Conservation (phyloP, 371 early-diverging fungal species). For the Encephalitozoon hellem region DNA sequence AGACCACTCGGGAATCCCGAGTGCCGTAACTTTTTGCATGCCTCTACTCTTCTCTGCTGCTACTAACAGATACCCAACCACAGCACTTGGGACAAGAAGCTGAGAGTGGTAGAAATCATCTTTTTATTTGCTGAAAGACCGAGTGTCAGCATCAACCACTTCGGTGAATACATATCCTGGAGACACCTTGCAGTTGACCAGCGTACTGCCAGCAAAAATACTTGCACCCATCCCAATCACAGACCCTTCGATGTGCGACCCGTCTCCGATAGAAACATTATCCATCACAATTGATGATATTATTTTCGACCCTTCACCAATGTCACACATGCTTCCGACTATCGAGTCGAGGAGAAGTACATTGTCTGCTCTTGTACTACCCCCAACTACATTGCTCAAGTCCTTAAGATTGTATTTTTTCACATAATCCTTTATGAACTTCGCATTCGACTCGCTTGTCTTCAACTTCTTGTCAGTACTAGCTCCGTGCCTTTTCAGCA, state of each 20-base stretch:
- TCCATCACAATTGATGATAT: slow-evolving; percentile 30
- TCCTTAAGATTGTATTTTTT: slow-evolving; percentile 28
- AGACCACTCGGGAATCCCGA: slow-evolving; percentile 33
- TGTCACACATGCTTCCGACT: slow-evolving; percentile 21
- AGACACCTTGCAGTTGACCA: slow-evolving; percentile 31
- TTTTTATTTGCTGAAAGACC: background rate
- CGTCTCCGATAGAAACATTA: slow-evolving; percentile 16
- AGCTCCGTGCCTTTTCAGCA: background rate
- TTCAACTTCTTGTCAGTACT: background rate
- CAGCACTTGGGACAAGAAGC: too few relatives aligned
- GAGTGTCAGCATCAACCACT: background rate
- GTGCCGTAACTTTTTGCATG: slow-evolving; percentile 28
- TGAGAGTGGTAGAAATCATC: background rate
- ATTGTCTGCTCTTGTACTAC: background rate
- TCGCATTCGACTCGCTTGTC: background rate
- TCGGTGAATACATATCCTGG: slow-evolving; percentile 10
- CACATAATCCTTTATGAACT: slow-evolving; percentile 12
- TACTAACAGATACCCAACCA: too few relatives aligned
- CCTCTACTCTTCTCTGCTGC: too few relatives aligned
- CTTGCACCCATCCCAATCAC: slow-evolving; percentile 24
- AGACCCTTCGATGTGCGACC: slow-evolving; percentile 14
- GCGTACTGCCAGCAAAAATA: slow-evolving; percentile 7
- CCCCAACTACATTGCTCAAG: slow-evolving; percentile 16
- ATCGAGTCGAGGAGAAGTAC: slow-evolving; percentile 11
- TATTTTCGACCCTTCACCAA: background rate